Percentiles rank a stretch among this genome's conserved stretches.
These are phyloP conservation scores for Trichosanthes cucumerina DNA, from an alignment of 306 rosid genomes.

Conservation along the genomic window DNA sequence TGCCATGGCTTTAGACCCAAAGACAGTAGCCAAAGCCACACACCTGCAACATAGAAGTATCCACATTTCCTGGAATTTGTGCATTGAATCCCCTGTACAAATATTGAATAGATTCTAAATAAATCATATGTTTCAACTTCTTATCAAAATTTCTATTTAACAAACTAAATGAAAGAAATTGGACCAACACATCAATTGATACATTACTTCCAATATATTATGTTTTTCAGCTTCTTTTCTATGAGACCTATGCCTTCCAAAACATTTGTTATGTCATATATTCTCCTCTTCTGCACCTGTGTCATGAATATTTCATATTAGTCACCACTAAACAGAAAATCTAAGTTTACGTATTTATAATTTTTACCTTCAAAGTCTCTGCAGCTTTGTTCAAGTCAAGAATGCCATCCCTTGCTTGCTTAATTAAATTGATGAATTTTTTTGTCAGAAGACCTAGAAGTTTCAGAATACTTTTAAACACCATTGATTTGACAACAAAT, in stretches of 20 bases:
- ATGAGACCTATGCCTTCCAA: slow-evolving; percentile 99
- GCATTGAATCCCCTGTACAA: slow-evolving; percentile 71
- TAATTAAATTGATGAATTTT: slow-evolving; percentile 85
- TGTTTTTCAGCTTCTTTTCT: slow-evolving; percentile 91
- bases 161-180: not conserved
- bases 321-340: slow-evolving; percentile 13
- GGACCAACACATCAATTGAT: slow-evolving; percentile 17
- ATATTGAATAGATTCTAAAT: slow-evolving; percentile 24
- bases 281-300: slow-evolving; percentile 97
- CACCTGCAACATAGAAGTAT: slow-evolving; percentile 67
- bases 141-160: slow-evolving; percentile 9
- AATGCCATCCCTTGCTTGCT: slow-evolving; percentile 86
- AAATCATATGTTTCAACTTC: slow-evolving; percentile 16
- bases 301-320: slow-evolving; percentile 19
- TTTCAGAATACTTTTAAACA: slow-evolving; percentile 29
- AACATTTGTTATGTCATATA: slow-evolving; percentile 96
- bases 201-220: slow-evolving; percentile 91
- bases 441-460: slow-evolving; percentile 84
- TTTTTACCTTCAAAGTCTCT: slow-evolving; percentile 72
- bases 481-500: slow-evolving; percentile 15
- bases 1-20: not conserved
- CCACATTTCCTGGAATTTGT: slow-evolving; percentile 54
- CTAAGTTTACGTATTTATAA: slow-evolving; percentile 10
- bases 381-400: slow-evolving; percentile 98
- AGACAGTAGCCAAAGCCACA: not conserved